Base-by-base conservation (phyloP, 148 eudicot genomes). In the Vaccinium darrowii region DNA sequence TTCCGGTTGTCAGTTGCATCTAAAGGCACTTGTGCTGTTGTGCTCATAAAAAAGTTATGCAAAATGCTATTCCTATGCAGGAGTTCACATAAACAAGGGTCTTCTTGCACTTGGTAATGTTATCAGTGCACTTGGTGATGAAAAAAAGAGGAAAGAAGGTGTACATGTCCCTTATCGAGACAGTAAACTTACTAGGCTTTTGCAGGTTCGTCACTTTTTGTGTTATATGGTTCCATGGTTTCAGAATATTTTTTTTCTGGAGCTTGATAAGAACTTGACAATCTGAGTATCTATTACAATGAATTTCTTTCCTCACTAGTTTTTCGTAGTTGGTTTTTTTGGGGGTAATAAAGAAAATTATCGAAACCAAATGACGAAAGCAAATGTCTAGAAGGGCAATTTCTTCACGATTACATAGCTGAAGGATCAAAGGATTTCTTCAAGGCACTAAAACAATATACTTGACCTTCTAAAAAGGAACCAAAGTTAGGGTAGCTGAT, bases 51-150 rank as follows among this genome's bases (percentile, higher is more conserved):
- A 75, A 52, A 85, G 49, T 78, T 52, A 39, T 76, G 9, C 79
- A 72, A 23, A 21, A 25, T 76, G 65, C 30, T 73, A 50, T 77
- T 84, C 30, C 72, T 77, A 78, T 81, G 39, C 93, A 97, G 99
- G 99, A 76, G 99, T 97, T 87, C 99, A 97, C 85, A 97, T 97
- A 84, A 97, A 97, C 91, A 97, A 91, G 88, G 99, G 99, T 57
- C 98, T 97, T 87, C 98, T 97, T 84, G 98, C 99, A 76, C 98
- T 97, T 81, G 99, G 99, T 54, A 97, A 97, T 85, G 99, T 97
- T 81, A 97, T 97, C 76, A 97, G 99, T 65, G 98, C 99, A 76
- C 95, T 97, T 71, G 99, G 99, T 82, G 99, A 97, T 91, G 99
- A 97, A 76, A 97, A 97, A 86, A 97, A 97, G 88, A 88, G 99